Evolutionary conservation across 2,329 filamentous ascomycete genomes (phyloP).

Genomic region (Pseudonectria buxi): DNA sequence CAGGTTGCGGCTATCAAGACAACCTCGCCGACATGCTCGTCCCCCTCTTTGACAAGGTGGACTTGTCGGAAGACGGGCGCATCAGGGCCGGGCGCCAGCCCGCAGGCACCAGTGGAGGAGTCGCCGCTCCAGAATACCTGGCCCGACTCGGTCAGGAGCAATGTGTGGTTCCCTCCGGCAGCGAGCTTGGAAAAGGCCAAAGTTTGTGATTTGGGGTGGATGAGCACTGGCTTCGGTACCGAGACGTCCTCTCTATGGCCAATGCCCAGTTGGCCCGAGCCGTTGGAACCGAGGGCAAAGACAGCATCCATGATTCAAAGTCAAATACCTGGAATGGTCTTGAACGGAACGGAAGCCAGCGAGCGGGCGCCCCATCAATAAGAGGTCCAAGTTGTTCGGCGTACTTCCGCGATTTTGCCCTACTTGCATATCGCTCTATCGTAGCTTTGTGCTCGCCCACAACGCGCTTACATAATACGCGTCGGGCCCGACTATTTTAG

Average conservation of each 20-base stretch:
- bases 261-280: slow-evolving; percentile 67
- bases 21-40: slow-evolving; percentile 22
- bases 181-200: slow-evolving; percentile 34
- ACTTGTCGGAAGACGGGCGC: slow-evolving; percentile 34
- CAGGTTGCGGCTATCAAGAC: slow-evolving; percentile 64
- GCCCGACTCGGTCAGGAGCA: slow-evolving; percentile 58
- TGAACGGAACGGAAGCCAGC: not conserved
- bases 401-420: too few species aligned
- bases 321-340: slow-evolving; percentile 1
- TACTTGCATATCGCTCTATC: slow-evolving; percentile 19
- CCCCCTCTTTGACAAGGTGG: slow-evolving; percentile 27
- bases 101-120: slow-evolving; percentile 47
- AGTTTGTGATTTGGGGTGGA: slow-evolving; percentile 35
- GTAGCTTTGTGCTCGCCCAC: not conserved
- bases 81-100: slow-evolving; percentile 28
- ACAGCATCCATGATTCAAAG: slow-evolving; percentile 39
- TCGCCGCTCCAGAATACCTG: slow-evolving; percentile 61
- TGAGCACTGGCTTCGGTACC: slow-evolving; percentile 55
- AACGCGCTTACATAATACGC: slow-evolving; percentile 2
- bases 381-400: too few species aligned
- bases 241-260: slow-evolving; percentile 66
- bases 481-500: not conserved
- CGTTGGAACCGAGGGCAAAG: slow-evolving; percentile 70
- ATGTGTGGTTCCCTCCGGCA: slow-evolving; percentile 81
- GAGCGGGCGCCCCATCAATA: not conserved